Base-by-base conservation (phyloP, 805 yeast species). In the Starmerella sp. region DNA sequence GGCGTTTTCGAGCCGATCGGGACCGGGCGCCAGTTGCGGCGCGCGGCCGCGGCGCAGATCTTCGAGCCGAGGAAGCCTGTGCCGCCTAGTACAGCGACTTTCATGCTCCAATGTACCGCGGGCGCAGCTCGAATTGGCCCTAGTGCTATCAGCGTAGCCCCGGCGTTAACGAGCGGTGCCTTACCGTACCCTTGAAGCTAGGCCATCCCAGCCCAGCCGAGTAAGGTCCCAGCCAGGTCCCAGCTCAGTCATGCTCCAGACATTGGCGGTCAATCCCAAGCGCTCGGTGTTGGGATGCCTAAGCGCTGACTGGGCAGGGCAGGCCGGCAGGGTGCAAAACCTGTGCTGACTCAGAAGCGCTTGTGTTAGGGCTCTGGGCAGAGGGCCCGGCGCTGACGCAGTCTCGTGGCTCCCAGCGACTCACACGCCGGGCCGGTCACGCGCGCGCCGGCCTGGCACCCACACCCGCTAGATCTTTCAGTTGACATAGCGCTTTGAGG, bases 21-120 rank as follows among this genome's bases (percentile, higher is more conserved):
- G 0, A 82, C 74, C 5, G 89, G 95, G 2, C 32, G 14, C 64
- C 64, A 61, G n/a, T 61, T 61, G 3, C 56, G 48, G 3, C 37
- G 42, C 11, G 17, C 14, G 4, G 59, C 61, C 10, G 42, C 58
- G 9, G 37, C 37, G 14, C 37, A 31, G 48, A 45, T 97, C 60
- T 79, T 81, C 0, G 97, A 96, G 15, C 97, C 97, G 63, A 89
- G 37, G 29, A 45, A 45, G 7, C 48, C 48, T 2, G 37, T 45
- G 5, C 37, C 36, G 8, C 48, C 48, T 5, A 45, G 80, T 0
- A 89, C 86, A 4, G 86, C 79, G 3, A 79, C 59, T 47, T 57
- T 60, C 63, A 58, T 70, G 43, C 35, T 32, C 3, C 35, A 32
- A 32, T 32, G 22, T 22, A 22, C 22, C 22, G 41, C 35, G 35